phyloP scores from a whole-genome alignment of 1,284 basidiomycete genomes.

The Uromyces viciae-fabae region DNA sequence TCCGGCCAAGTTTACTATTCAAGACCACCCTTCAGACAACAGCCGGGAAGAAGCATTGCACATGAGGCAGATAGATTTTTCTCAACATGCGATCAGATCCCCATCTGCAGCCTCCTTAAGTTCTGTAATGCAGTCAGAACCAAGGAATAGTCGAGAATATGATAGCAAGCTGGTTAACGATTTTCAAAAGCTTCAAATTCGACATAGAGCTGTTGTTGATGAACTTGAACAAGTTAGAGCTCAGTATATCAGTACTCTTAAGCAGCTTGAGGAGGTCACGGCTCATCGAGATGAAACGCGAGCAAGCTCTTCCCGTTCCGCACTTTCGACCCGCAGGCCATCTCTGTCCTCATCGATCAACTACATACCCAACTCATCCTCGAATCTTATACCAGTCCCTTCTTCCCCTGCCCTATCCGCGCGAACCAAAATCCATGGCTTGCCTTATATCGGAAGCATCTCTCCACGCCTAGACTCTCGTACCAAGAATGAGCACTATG shows the following conservation, averaged over 20 bases:
- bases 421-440: not conserved
- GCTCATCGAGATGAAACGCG: not conserved
- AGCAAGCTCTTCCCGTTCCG: not conserved
- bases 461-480: not conserved
- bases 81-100: too few relatives aligned
- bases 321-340: not conserved
- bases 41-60: too few relatives aligned
- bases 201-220: not conserved
- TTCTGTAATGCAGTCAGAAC: too few relatives aligned
- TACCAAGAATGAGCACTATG: not conserved
- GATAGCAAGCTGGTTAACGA: not conserved
- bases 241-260: slow-evolving; percentile 7
- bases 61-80: too few relatives aligned
- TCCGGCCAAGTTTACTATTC: too few relatives aligned
- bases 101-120: too few relatives aligned
- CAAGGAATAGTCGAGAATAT: too few relatives aligned
- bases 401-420: not conserved
- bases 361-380: not conserved
- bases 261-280: slow-evolving; percentile 7
- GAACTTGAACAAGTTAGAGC: slow-evolving; percentile 23
- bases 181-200: slow-evolving; percentile 20
- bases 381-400: not conserved
- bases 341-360: not conserved
- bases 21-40: too few relatives aligned
- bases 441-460: not conserved